These are phyloP conservation scores for Paulownia fortunei DNA, from an alignment of 257 asterid genomes.

Conservation along the genomic window DNA sequence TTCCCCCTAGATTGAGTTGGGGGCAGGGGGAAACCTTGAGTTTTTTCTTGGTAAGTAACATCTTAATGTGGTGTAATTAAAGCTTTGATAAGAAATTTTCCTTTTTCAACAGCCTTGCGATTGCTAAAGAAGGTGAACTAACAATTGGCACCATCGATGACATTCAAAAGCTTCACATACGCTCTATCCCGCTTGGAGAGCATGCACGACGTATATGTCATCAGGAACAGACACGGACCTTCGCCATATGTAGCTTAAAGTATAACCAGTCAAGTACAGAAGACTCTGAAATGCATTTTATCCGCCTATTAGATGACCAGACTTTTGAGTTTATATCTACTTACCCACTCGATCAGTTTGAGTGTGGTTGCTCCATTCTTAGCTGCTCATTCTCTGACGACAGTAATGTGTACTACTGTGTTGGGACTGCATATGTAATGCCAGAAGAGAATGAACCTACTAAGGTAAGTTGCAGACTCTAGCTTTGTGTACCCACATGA, in stretches of 20 bases:
- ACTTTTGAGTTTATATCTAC: conserved; percentile 89
- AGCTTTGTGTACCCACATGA: neutral
- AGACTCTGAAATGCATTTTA: conserved; percentile 78
- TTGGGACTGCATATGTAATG: conserved; percentile 96
- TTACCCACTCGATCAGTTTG: conserved; percentile 85
- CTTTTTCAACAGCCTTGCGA: conserved; percentile 79
- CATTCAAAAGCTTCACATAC: conserved; percentile 98
- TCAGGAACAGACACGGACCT: conserved; percentile 96
- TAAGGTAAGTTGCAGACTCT: conserved; percentile 55
- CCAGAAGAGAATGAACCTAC: conserved; percentile 96
- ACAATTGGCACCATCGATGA: conserved; percentile 98
- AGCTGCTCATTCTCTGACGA: conserved; percentile 98
- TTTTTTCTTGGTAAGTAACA: conserved; percentile 5
- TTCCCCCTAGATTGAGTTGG: neutral
- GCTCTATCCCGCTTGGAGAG: conserved; percentile 95
- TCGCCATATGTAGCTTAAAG: conserved; percentile 82
- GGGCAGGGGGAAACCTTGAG: neutral
- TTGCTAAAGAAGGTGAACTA: conserved; percentile 95
- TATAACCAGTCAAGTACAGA: conserved; percentile 77
- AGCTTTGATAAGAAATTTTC: conserved; percentile 20
- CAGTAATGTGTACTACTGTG: conserved; percentile 80
- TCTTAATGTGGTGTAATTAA: neutral
- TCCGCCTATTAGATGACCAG: conserved; percentile 94
- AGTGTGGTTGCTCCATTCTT: conserved; percentile 86
- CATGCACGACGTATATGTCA: conserved; percentile 98